Percentiles rank a stretch among this genome's conserved stretches.
Conservation (phyloP, 352 stramenopile species). For the Phytophthora chlamydospora region DNA sequence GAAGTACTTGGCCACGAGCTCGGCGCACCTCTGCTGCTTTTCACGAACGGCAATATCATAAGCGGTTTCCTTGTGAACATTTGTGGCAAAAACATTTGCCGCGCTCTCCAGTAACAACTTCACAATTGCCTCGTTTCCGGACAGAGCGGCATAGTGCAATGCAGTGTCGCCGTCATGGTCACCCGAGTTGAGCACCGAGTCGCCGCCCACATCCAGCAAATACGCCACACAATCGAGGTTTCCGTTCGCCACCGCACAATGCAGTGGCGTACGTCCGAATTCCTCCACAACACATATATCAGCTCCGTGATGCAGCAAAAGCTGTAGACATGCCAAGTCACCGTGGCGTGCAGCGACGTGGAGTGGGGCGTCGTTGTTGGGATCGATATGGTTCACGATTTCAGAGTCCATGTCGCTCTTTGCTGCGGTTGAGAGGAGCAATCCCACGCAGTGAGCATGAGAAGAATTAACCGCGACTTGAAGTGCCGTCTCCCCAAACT, state of each 20-base stretch:
- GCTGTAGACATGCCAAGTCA: conserved; percentile 72
- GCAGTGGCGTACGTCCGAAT: conserved; percentile 79
- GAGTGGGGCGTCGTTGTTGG: conserved; percentile 78
- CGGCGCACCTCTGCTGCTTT: conserved; percentile 50
- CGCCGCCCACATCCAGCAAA: conserved; percentile 81
- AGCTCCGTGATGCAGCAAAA: conserved; percentile 79
- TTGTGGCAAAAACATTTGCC: conserved; percentile 67
- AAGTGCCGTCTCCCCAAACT: conserved; percentile 84
- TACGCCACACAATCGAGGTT: conserved; percentile 79
- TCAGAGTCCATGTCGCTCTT: conserved; percentile 89
- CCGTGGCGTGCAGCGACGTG: conserved; percentile 77
- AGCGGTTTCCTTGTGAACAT: conserved; percentile 66
- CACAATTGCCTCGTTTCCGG: conserved; percentile 66
- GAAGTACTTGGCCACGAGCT: conserved; percentile 67
- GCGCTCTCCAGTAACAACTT: conserved; percentile 80
- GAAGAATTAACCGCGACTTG: conserved; percentile 75
- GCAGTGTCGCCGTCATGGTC: conserved; percentile 80
- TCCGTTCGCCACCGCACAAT: conserved; percentile 70
- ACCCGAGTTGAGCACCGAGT: conserved; percentile 80
- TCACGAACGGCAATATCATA: conserved; percentile 68
- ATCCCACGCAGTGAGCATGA: conserved; percentile 60
- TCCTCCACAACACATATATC: conserved; percentile 86
- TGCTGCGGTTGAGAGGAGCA: conserved; percentile 74
- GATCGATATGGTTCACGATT: conserved; percentile 89
- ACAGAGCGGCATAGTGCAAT: conserved; percentile 74